Evolutionary conservation across 768 basidiomycete genomes (phyloP), one percentile per base, ranked within the genome.

Genomic region (Leccinum subtestaceum): DNA sequence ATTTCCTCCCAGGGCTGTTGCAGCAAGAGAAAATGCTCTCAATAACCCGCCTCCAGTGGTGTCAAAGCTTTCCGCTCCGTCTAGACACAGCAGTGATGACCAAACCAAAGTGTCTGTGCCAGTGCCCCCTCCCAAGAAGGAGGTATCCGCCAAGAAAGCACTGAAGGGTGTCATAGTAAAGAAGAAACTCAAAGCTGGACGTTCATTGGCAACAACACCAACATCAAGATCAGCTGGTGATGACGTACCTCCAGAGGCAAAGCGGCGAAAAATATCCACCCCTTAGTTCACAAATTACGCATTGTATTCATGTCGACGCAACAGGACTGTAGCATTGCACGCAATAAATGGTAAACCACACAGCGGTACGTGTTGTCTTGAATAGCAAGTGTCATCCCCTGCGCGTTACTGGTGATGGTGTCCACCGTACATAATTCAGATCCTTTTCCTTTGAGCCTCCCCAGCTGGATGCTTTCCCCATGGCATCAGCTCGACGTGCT

Each of bases 161-260:
- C 76, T 93, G 46, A 93, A 91, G 67, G 91, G 91, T 19, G 87
- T 92, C 8, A 76, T 93, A 15, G 84, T 91, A 52, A 93, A 91
- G 77, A 92, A 87, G 72, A 91, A 84, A 70, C 58, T 77, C 13
- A 90, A 87, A 67, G 53, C 65, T 49, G 59, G 66, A 32, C 52
- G 65, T 8, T 52, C 70, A 53, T 55, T 65, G 38, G 49, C 53
- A 58, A 47, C 70, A 19, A 47, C 67, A 47, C 62, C 65, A 27
- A 56, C 63, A 32, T 47, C 61, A 29, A 61, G 65, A 15, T 67
- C 73, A 51, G 65, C 71, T 21, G 53, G 53, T 53, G 60, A 60
- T 32, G 63, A 60, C 58, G 72, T 70, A 53, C 68, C 71, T 57
- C 83, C 81, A 48, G 73, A 77, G 32, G 66, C 81, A 7, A 91